Percentiles rank a stretch among this genome's conserved stretches.
These are phyloP conservation scores for Metschnikowia amazonensis DNA, from an alignment of 805 yeast genomes.

Conservation along the genomic window DNA sequence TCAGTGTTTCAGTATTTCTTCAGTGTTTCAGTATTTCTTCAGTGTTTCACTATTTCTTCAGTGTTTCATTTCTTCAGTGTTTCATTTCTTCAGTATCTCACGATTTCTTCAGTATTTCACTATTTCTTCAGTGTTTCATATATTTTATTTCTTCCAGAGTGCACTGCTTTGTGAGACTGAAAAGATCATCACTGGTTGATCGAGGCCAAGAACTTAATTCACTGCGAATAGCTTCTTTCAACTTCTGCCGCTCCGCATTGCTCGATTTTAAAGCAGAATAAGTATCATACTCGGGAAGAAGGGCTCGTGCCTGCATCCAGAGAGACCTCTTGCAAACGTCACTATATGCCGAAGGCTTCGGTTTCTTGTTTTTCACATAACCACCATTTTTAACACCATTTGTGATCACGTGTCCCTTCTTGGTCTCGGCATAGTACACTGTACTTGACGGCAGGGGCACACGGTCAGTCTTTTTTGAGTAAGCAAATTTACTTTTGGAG, in stretches of 20 bases:
- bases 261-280: constrained; percentile 18
- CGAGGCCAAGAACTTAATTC: constrained; percentile 45
- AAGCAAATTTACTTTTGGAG: constrained; percentile 21
- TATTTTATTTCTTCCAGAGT: too few species aligned
- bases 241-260: constrained; percentile 23
- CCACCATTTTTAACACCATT: constrained; percentile 64
- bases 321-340: constrained; percentile 30
- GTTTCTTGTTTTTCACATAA: constrained; percentile 40
- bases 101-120: too few species aligned
- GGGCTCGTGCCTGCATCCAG: constrained; percentile 10
- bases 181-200: constrained; percentile 40
- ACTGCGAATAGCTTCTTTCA: constrained; percentile 26
- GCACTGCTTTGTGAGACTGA: too few species aligned
- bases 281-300: constrained; percentile 9
- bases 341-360: constrained; percentile 44
- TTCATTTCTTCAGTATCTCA: too few species aligned
- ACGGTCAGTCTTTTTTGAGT: constrained; percentile 19
- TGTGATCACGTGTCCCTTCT: constrained; percentile 40
- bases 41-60: too few species aligned
- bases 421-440: constrained; percentile 22
- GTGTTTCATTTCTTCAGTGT: too few species aligned
- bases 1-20: too few species aligned
- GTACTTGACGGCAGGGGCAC: constrained; percentile 33
- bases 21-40: too few species aligned
- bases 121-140: too few species aligned